Base-by-base conservation (phyloP, 2,329 filamentous ascomycete species). In the Fusarium goolgardi region DNA sequence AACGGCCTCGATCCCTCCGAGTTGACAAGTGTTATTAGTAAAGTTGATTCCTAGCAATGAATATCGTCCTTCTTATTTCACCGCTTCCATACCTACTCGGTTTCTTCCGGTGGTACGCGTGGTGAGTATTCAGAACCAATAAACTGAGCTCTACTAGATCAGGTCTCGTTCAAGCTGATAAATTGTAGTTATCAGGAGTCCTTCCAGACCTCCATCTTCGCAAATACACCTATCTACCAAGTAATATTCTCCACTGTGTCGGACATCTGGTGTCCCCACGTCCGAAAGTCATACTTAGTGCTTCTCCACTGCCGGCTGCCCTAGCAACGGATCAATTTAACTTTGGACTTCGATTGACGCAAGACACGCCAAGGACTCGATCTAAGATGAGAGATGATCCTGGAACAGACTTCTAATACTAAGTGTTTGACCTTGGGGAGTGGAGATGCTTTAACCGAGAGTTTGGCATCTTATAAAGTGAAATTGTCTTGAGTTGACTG, bases 281-380 rank as follows among this genome's bases (percentile, higher is more conserved):
- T 20, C 37, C 10, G 20, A 40, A 35, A 37, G 10, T 39, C 31
- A 16, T 34, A 31, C 4, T 35, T 35, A 37, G 40, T 20, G 20
- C 18, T 23, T 50, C 39, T 43, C 55, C 47, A 57, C 60, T 37
- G 23, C 27, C 34, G 27, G 41, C 63, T 61, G 63, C 59, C 59
- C 47, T 41, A 29, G 55, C 67, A 69, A 69, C 67, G 20, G 27
- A 45, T 45, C 58, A 41, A 23, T 34, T 41, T 34, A 16, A 32
- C 25, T 23, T 31, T 18, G 32, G 25, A 69, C 65, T 61, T 51
- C 47, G 59, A 53, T 58, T 45, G 46, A 31, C 54, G 49, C 62
- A 40, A 69, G 66, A 67, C 66, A 63, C 29, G 34, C 50, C 50
- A 41, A 34, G 21, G 11, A 39, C 32, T 50, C 47, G 47, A 50